Evolutionary conservation across 345 rosid genomes (phyloP).

Genomic region (Populus deltoides): DNA sequence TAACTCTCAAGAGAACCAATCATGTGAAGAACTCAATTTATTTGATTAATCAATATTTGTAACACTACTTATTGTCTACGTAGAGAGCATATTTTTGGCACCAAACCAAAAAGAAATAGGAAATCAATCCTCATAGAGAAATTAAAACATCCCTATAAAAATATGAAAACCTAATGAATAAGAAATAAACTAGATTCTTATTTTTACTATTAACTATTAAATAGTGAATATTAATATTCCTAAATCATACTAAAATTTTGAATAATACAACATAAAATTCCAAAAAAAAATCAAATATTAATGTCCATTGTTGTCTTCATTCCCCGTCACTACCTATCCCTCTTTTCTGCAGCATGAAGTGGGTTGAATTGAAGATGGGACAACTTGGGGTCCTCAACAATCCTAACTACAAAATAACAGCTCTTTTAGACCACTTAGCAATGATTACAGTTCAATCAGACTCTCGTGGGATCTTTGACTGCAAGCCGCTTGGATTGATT

Average conservation of each 20-base stretch:
- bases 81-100: not conserved
- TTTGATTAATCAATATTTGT: not conserved
- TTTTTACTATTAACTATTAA: not conserved
- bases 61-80: not conserved
- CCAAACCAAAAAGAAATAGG: not conserved
- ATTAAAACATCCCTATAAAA: not conserved
- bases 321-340: not conserved
- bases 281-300: not conserved
- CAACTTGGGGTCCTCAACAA: constrained; percentile 88
- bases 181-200: not conserved
- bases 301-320: too few species aligned
- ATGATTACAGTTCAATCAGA: constrained; percentile 97
- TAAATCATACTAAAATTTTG: not conserved
- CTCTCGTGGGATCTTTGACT: constrained; percentile 76
- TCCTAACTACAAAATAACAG: constrained; percentile 87
- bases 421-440: constrained; percentile 85
- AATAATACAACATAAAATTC: not conserved
- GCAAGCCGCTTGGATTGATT: constrained; percentile 90
- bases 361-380: constrained; percentile 98
- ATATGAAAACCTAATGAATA: not conserved
- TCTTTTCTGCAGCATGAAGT: constrained; percentile 69
- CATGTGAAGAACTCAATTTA: not conserved
- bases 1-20: not conserved
- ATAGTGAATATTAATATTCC: not conserved
- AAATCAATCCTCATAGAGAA: not conserved